Evolutionary conservation across 2,329 filamentous ascomycete genomes (phyloP).

Genomic region (Fusarium gaditjirri): DNA sequence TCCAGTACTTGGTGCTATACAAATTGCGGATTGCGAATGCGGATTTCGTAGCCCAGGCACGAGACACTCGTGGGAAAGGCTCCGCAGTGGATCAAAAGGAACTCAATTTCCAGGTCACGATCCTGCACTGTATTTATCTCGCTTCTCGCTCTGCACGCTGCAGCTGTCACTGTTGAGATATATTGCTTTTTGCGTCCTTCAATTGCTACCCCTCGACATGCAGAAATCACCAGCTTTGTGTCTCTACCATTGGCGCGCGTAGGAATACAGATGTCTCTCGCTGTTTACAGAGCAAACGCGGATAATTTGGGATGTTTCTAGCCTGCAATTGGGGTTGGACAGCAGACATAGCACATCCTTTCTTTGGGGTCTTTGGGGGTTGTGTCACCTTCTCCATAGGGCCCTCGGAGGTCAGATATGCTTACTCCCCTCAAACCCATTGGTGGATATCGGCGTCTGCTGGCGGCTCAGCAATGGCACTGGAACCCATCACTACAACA

Average conservation of each 20-base stretch:
- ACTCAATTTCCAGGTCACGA: neutral
- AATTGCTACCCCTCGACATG: neutral
- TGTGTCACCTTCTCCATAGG: slow-evolving; percentile 4
- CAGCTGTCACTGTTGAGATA: neutral
- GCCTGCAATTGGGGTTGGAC: neutral
- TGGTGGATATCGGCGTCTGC: neutral
- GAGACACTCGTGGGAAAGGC: slow-evolving; percentile 1
- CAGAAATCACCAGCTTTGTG: neutral
- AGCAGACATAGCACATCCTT: neutral
- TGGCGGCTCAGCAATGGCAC: slow-evolving; percentile 10
- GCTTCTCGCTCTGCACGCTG: neutral
- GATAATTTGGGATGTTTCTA: neutral
- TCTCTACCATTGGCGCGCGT: neutral
- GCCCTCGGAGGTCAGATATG: neutral
- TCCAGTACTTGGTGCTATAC: neutral
- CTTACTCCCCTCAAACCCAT: neutral
- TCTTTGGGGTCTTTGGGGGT: neutral
- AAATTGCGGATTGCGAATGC: neutral
- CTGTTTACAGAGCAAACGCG: neutral
- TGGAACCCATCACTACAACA: neutral
- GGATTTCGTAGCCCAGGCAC: neutral
- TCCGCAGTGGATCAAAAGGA: neutral
- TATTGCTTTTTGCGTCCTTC: neutral
- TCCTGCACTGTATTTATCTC: neutral
- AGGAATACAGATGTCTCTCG: neutral